phyloP scores from a whole-genome alignment of 352 stramenopile genomes.

The Phytophthora pseudosyringae region DNA sequence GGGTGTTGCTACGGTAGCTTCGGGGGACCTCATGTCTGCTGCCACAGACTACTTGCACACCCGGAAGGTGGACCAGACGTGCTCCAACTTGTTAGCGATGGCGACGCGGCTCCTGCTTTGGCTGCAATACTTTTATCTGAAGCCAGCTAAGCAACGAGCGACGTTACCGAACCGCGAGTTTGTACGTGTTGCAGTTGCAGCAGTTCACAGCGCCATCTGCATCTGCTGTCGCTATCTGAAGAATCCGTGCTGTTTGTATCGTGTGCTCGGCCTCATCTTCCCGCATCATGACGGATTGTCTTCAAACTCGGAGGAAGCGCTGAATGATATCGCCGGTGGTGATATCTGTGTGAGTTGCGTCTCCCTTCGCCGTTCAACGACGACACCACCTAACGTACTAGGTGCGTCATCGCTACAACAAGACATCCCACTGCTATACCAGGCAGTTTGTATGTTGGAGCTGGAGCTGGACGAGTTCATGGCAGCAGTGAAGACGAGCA shows the following conservation, averaged over 20 bases:
- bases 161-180: conserved; percentile 53
- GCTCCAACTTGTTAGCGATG: conserved; percentile 61
- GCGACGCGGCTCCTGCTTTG: conserved; percentile 64
- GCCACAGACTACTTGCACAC: conserved; percentile 63
- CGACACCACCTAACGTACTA: neutral
- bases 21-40: conserved; percentile 59
- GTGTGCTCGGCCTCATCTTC: conserved; percentile 67
- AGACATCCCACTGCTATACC: conserved; percentile 69
- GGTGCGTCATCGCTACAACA: conserved; percentile 59
- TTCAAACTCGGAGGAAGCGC: conserved; percentile 54
- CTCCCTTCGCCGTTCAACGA: conserved; percentile 28
- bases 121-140: conserved; percentile 71
- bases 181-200: conserved; percentile 63
- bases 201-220: conserved; percentile 81
- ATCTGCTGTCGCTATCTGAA: conserved; percentile 70
- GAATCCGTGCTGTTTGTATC: conserved; percentile 75
- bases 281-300: conserved; percentile 69
- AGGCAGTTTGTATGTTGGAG: conserved; percentile 60
- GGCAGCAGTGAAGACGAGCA: conserved; percentile 71
- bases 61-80: conserved; percentile 69
- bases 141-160: conserved; percentile 39
- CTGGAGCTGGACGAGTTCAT: conserved; percentile 62
- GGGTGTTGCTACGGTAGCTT: conserved; percentile 52
- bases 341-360: conserved; percentile 65
- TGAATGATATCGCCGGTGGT: conserved; percentile 59